Conservation (phyloP, 2,329 filamentous ascomycete species). For the Fusarium liriodendri region DNA sequence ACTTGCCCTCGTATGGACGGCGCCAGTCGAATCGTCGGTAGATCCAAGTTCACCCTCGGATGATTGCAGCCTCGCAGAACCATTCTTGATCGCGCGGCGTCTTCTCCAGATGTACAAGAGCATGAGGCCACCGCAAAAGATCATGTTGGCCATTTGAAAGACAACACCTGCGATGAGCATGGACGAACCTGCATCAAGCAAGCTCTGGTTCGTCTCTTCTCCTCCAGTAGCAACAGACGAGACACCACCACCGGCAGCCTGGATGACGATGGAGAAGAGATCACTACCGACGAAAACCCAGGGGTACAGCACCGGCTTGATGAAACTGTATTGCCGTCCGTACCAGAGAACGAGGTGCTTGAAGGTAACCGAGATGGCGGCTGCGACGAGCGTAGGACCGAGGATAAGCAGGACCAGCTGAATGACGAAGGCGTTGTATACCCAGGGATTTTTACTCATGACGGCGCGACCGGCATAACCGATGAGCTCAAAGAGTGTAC, state of each 20-base stretch:
- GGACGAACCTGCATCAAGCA: slow-evolving; percentile 27
- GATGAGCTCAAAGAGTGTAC: slow-evolving; percentile 53
- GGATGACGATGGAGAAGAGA: slow-evolving; percentile 49
- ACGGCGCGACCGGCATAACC: slow-evolving; percentile 56
- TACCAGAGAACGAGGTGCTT: slow-evolving; percentile 57
- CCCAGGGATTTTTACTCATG: slow-evolving; percentile 54
- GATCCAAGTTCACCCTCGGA: slow-evolving; percentile 5
- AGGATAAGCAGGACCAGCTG: slow-evolving; percentile 57
- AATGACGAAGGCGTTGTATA: slow-evolving; percentile 53
- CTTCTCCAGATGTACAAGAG: slow-evolving; percentile 37
- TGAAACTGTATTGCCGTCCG: slow-evolving; percentile 50
- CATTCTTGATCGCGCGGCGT: slow-evolving; percentile 23
- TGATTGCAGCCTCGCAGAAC: slow-evolving; percentile 1
- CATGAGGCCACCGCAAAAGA: slow-evolving; percentile 39
- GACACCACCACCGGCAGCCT: slow-evolving; percentile 36
- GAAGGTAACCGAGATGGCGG: slow-evolving; percentile 57
- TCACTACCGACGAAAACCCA: slow-evolving; percentile 62
- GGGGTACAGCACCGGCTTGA: slow-evolving; percentile 56
- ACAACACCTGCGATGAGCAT: slow-evolving; percentile 38
- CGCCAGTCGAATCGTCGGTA: not conserved
- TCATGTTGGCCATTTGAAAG: slow-evolving; percentile 40
- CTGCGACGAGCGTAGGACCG: slow-evolving; percentile 55
- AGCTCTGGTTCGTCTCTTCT: slow-evolving; percentile 4
- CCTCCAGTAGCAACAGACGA: slow-evolving; percentile 27
- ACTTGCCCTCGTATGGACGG: slow-evolving; percentile 7